Evolutionary conservation across 2,329 filamentous ascomycete species (phyloP).

Genomic region (Neopestalotiopsis sp.): DNA sequence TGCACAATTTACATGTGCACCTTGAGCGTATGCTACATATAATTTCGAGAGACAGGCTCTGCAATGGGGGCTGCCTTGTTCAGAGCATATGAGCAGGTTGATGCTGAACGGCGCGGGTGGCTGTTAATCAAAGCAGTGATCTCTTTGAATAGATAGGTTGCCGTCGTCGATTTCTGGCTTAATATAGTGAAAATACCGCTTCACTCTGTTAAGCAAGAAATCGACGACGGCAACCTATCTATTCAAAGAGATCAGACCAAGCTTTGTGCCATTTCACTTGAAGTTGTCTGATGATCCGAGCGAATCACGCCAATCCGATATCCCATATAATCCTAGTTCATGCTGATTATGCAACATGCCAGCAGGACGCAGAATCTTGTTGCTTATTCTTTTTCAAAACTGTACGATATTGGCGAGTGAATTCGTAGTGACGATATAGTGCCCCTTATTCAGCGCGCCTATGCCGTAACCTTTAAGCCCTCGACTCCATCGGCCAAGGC

Average conservation of each 20-base stretch:
- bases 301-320: neutral
- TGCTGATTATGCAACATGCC: neutral
- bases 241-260: neutral
- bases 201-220: no score
- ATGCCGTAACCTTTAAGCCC: constrained; percentile 74
- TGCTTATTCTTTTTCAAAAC: neutral
- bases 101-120: no score
- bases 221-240: no score
- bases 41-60: neutral
- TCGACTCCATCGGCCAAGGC: constrained; percentile 65
- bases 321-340: neutral
- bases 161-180: no score
- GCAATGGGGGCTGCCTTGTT: no score
- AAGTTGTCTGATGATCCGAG: neutral
- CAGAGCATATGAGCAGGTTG: no score
- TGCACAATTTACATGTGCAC: neutral
- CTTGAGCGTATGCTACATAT: neutral
- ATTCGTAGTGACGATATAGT: neutral
- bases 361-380: neutral
- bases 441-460: constrained; percentile 14
- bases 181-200: no score
- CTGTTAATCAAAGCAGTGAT: no score
- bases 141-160: no score
- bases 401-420: neutral
- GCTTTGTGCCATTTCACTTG: neutral